Base-by-base conservation (phyloP, 1,139 yeast genomes). In the Protomyces macrosporus region DNA sequence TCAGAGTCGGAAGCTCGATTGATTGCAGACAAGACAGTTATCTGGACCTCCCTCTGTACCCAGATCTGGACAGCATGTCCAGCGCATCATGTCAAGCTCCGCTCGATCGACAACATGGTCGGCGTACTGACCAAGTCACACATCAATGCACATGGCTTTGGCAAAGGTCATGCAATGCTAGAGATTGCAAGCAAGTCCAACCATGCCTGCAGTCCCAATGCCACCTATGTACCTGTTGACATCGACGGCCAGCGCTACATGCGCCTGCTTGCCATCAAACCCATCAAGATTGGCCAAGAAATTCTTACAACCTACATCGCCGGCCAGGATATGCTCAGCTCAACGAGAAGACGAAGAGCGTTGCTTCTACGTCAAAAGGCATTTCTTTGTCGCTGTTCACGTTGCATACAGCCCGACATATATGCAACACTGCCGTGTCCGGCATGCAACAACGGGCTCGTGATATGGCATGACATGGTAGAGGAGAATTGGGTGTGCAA, bases 121-220 rank as follows among this genome's bases (percentile, higher is more conserved):
- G 62, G 33, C 23, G 14, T 58, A 23, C 33, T 35, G 12, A 58
- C 62, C 30, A 45, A 50, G n/a, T 58, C 62, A 12, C 62, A 58
- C 56, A 14, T 58, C 42, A 58, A 58, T 34, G 62, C 62, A 23
- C 62, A 58, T 40, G 36, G 33, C 45, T 58, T 52, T 40, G 12
- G 23, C 1, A 9, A 12, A 4, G 62, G 56, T 10, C 62, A 58
- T 35, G 62, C 37, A 6, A 58, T 58, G 62, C 52, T 58, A n/a
- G 62, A 58, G 35, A 34, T 58, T 12, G 62, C 45, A 7, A 35
- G 48, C 23, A 58, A 58, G 36, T 58, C 53, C 55, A 58, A 58
- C 42, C 62, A 58, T 42, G 53, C 62, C 30, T 58, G 62, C 53
- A 14, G 35, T n/a, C 62, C 62, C 7, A 58, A 58, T 50, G 48